Conservation (phyloP, 768 basidiomycete genomes). For the Collybiopsis luxurians region DNA sequence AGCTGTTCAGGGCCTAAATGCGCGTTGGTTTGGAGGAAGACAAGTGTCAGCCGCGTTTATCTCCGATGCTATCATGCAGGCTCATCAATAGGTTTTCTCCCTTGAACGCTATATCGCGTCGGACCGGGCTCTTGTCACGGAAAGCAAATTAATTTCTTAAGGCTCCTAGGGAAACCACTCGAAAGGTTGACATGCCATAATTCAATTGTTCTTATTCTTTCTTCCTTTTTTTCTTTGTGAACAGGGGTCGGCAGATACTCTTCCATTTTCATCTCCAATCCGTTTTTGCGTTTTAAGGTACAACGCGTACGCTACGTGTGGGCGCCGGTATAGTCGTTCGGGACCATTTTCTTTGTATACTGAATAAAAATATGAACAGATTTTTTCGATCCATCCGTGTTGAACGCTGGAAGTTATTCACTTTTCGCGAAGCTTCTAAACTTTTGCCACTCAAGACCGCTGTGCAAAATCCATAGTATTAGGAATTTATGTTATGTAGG, state of each 20-base stretch:
- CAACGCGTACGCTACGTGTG: background rate
- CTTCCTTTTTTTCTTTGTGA: background rate
- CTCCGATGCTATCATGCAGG: constrained; percentile 92
- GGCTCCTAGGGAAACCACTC: background rate
- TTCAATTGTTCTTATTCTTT: constrained; percentile 4
- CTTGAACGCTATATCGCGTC: background rate
- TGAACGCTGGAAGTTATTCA: background rate
- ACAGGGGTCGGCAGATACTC: constrained; percentile 5
- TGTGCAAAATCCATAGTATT: no score
- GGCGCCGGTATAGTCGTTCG: constrained; percentile 6
- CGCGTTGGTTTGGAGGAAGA: constrained; percentile 95
- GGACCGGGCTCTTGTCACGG: background rate
- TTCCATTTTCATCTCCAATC: constrained; percentile 2
- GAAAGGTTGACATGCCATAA: background rate
- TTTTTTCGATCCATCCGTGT: background rate
- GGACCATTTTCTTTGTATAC: constrained; percentile 1
- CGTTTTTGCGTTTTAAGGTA: background rate
- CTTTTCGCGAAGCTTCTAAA: background rate
- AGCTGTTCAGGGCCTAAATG: constrained; percentile 87
- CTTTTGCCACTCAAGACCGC: background rate
- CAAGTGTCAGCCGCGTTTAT: constrained; percentile 87
- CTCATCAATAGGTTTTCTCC: constrained; percentile 58
- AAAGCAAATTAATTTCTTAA: background rate
- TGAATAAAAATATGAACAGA: constrained; percentile 7
- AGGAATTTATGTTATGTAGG: no score